phyloP scores from a whole-genome alignment of 768 basidiomycete genomes.

The Panellus pusillus region DNA sequence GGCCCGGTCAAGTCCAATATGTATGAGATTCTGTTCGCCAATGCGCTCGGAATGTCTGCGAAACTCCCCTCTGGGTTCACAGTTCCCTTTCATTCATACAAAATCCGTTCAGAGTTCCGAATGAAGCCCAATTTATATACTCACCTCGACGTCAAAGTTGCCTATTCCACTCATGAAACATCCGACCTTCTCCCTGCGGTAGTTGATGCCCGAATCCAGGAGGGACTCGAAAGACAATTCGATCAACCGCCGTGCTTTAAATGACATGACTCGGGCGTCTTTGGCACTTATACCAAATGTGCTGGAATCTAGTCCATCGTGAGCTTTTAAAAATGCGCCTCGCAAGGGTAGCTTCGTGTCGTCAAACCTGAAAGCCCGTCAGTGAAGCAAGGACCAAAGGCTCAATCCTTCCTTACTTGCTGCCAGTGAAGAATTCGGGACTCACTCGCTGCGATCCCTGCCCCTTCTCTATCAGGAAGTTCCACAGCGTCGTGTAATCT shows the following conservation, averaged over 20 bases:
- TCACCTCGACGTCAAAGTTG: not conserved
- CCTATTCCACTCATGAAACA: slow-evolving; percentile 5
- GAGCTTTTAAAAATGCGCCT: not conserved
- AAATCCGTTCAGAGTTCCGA: not conserved
- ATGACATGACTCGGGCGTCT: slow-evolving; percentile 3
- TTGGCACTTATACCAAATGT: slow-evolving; percentile 2
- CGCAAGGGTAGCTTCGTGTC: not conserved
- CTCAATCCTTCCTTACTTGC: too few relatives aligned
- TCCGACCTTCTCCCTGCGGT: not conserved
- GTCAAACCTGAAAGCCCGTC: not conserved
- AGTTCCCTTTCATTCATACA: not conserved
- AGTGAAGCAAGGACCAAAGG: not conserved
- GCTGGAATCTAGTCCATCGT: not conserved
- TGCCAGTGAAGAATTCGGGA: not conserved
- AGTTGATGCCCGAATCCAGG: slow-evolving; percentile 4
- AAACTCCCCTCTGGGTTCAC: not conserved
- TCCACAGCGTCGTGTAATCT: not conserved
- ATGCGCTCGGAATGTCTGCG: slow-evolving; percentile 16
- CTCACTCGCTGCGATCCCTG: not conserved
- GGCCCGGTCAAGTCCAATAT: slow-evolving; percentile 28
- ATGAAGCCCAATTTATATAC: not conserved
- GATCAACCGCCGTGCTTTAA: not conserved
- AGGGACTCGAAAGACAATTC: slow-evolving; percentile 6
- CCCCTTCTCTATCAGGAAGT: not conserved
- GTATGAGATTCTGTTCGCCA: slow-evolving; percentile 32